A percentile compares a stretch with the other conserved stretches of the same genome.
Conservation (phyloP, 352 stramenopile species). For the Phytophthora sojae region DNA sequence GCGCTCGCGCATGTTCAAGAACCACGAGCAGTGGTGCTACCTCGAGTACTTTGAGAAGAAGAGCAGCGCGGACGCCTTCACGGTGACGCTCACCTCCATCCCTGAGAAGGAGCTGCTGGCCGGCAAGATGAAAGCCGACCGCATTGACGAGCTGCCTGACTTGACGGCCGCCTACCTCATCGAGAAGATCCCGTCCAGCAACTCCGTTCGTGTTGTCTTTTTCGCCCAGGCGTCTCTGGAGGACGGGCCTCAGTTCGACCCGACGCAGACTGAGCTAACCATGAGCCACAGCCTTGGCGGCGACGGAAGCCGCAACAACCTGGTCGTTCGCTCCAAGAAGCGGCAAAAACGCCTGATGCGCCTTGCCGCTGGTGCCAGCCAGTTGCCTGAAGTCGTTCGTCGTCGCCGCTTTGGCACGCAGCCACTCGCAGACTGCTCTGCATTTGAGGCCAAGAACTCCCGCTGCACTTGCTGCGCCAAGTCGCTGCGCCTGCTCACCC, state of each 20-base stretch:
- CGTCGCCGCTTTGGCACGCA: slow-evolving; percentile 66
- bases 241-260: slow-evolving; percentile 28
- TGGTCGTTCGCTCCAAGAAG: slow-evolving; percentile 34
- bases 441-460: slow-evolving; percentile 57
- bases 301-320: slow-evolving; percentile 18
- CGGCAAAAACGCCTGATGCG: slow-evolving; percentile 47
- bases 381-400: slow-evolving; percentile 57
- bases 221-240: slow-evolving; percentile 34
- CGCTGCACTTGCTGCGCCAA: slow-evolving; percentile 69
- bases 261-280: slow-evolving; percentile 8
- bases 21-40: slow-evolving; percentile 51
- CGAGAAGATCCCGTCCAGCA: slow-evolving; percentile 43
- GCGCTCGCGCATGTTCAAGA: slow-evolving; percentile 50
- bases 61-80: slow-evolving; percentile 32
- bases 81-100: slow-evolving; percentile 42
- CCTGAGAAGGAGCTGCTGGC: slow-evolving; percentile 33
- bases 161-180: slow-evolving; percentile 45
- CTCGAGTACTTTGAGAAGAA: slow-evolving; percentile 43
- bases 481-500: slow-evolving; percentile 42
- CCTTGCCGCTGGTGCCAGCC: slow-evolving; percentile 44
- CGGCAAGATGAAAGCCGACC: slow-evolving; percentile 55
- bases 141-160: slow-evolving; percentile 47
- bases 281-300: slow-evolving; percentile 23
- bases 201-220: slow-evolving; percentile 53
- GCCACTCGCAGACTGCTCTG: slow-evolving; percentile 52